Evolutionary conservation across 176 grass and related monocot species (phyloP).

Genomic region (Hyparrhenia diplandra): DNA sequence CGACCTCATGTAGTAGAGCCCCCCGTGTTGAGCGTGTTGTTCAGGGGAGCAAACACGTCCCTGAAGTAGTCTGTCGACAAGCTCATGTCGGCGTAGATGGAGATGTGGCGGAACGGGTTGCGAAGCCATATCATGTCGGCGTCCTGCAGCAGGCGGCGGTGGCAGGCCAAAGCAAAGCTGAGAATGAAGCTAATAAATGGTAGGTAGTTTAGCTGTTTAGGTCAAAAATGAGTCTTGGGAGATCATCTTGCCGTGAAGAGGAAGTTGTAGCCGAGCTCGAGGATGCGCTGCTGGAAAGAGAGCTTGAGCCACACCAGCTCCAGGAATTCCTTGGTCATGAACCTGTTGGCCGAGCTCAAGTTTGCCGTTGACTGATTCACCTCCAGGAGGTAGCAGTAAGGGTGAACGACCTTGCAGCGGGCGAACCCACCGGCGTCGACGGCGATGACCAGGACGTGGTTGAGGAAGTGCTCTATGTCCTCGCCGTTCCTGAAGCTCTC

Average conservation of each 20-base stretch:
- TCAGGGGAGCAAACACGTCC: neutral
- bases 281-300: conserved; percentile 39
- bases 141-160: conserved; percentile 24
- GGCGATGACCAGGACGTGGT: conserved; percentile 56
- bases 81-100: conserved; percentile 32
- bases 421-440: conserved; percentile 38
- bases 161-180: neutral
- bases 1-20: conserved; percentile 43
- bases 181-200: neutral
- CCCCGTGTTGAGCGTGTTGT: conserved; percentile 48
- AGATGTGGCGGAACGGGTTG: conserved; percentile 38
- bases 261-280: conserved; percentile 70
- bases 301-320: conserved; percentile 68
- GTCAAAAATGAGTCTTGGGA: neutral
- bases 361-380: neutral
- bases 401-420: conserved; percentile 52
- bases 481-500: conserved; percentile 63
- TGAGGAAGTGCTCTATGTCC: conserved; percentile 31
- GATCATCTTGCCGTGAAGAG: conserved; percentile 46
- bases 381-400: conserved; percentile 55
- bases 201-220: neutral
- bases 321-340: conserved; percentile 46
- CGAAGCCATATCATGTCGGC: conserved; percentile 45
- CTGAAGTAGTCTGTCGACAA: conserved; percentile 32
- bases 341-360: conserved; percentile 32